Evolutionary conservation across 768 basidiomycete genomes (phyloP).

Genomic region (Tephrocybe rancida): DNA sequence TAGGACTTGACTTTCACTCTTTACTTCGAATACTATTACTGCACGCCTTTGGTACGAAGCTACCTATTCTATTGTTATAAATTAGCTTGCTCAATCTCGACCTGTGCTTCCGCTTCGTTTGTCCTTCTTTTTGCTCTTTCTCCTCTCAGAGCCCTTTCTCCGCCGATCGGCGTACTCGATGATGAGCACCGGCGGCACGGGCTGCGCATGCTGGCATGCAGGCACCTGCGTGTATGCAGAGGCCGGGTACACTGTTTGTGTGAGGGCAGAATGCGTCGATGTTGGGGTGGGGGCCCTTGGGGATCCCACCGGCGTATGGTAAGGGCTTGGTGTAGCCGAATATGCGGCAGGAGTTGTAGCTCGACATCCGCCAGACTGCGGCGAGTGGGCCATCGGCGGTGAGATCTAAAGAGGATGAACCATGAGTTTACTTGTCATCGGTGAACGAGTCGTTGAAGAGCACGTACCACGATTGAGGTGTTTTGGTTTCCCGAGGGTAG

Average conservation of each 20-base stretch:
- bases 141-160: conserved; percentile 2
- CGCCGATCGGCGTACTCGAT: conserved; percentile 2
- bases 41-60: background rate
- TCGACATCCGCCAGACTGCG: too few relatives aligned
- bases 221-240: background rate
- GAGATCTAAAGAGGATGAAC: background rate
- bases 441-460: background rate
- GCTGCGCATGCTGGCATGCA: background rate
- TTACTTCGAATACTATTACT: background rate
- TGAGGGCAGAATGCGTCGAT: too few relatives aligned
- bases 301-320: background rate
- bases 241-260: too few relatives aligned
- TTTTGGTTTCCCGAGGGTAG: conserved; percentile 4
- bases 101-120: conserved; percentile 1
- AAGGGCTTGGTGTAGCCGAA: background rate
- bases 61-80: too few relatives aligned
- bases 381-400: too few relatives aligned
- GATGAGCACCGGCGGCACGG: conserved; percentile 6
- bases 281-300: background rate
- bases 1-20: too few relatives aligned
- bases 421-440: too few relatives aligned
- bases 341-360: background rate
- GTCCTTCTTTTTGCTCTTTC: conserved; percentile 1
- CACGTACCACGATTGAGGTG: conserved; percentile 10
- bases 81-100: background rate